phyloP scores from a whole-genome alignment of 2,329 filamentous ascomycete species.

The Rutstroemia sp. region DNA sequence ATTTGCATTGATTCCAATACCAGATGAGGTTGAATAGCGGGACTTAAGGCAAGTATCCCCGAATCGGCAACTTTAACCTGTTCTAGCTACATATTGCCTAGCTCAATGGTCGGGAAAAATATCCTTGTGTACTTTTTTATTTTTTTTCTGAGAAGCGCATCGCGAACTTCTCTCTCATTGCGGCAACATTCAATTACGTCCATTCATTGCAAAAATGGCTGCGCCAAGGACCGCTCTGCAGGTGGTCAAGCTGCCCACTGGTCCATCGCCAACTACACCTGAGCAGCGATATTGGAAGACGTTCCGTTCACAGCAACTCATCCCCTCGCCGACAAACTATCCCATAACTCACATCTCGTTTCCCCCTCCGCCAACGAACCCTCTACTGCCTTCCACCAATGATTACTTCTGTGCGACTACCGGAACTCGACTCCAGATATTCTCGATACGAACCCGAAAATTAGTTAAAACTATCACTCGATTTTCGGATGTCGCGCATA shows the following conservation, averaged over 20 bases:
- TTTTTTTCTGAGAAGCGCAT: background rate
- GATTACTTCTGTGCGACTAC: constrained; percentile 91
- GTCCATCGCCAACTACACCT: constrained; percentile 74
- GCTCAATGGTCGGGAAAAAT: background rate
- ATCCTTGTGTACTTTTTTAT: background rate
- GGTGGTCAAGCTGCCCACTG: constrained; percentile 69
- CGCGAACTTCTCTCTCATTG: no score
- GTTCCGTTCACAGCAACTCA: constrained; percentile 84
- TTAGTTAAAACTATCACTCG: constrained; percentile 89
- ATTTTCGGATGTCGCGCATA: constrained; percentile 85
- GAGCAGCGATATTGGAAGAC: constrained; percentile 96
- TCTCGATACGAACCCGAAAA: constrained; percentile 86
- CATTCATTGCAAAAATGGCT: constrained; percentile 22
- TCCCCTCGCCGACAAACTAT: constrained; percentile 69
- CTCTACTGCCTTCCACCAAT: constrained; percentile 39
- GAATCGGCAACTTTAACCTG: background rate
- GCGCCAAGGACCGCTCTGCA: constrained; percentile 27
- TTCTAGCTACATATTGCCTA: constrained; percentile 1
- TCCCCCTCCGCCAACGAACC: constrained; percentile 40
- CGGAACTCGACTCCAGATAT: constrained; percentile 86
- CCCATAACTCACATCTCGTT: constrained; percentile 87
- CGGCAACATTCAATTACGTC: background rate
- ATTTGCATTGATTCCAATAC: no score
- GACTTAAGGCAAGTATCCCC: no score
- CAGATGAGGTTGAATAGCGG: no score